Percentiles rank a stretch among this genome's conserved stretches.
Conservation (phyloP, 192 early-diverging fungal genomes). For the Chytriomyces sp. region DNA sequence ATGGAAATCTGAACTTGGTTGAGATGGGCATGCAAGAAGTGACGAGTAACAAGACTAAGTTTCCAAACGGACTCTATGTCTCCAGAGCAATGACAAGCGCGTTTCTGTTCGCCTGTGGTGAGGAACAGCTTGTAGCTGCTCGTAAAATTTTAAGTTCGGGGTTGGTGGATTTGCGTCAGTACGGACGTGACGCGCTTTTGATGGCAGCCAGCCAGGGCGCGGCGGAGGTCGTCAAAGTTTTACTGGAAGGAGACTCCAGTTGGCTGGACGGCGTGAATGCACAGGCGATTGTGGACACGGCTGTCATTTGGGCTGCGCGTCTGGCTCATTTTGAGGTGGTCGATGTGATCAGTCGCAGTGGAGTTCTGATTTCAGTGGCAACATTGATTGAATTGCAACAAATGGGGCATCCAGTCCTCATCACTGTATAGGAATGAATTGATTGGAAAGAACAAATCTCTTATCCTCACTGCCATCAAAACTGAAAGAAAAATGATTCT, state of each 20-base stretch:
- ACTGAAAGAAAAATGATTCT: background rate
- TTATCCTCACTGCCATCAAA: background rate
- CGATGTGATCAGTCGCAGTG: background rate
- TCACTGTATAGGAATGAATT: no score
- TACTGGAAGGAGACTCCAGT: background rate
- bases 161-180: background rate
- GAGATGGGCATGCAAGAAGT: background rate
- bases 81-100: background rate
- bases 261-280: background rate
- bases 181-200: background rate
- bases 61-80: background rate
- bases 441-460: background rate
- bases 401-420: background rate
- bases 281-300: background rate
- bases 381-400: background rate
- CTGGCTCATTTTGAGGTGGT: background rate
- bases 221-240: background rate
- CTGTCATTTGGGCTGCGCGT: background rate
- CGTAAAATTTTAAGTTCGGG: background rate
- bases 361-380: background rate
- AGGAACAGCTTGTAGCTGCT: background rate
- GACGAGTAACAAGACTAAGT: background rate
- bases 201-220: background rate
- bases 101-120: background rate
- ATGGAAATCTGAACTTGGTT: background rate